These are phyloP conservation scores for Simplicillium sp. DNA, from an alignment of 2,329 filamentous ascomycete species.

Conservation along the genomic window DNA sequence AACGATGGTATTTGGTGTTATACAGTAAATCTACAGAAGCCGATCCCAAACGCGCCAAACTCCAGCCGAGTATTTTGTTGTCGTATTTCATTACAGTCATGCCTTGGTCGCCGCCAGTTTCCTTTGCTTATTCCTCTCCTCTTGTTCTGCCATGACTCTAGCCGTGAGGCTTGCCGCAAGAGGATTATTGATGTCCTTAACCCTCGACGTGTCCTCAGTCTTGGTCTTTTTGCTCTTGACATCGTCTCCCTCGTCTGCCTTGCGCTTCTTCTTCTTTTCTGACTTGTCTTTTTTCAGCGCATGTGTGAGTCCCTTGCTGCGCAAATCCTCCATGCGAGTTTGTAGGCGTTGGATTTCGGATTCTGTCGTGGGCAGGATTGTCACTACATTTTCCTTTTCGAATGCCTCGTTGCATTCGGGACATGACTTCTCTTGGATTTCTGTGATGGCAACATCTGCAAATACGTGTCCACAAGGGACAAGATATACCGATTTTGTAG, in stretches of 20 bases:
- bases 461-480: conserved; percentile 96
- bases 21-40: no score
- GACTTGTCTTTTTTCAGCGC: conserved; percentile 74
- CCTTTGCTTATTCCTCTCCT: conserved; percentile 67
- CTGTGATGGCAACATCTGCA: conserved; percentile 73
- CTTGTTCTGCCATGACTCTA: conserved; percentile 79
- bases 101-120: conserved; percentile 41
- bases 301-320: conserved; percentile 67
- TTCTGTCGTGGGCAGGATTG: conserved; percentile 64
- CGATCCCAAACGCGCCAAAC: conserved; percentile 7
- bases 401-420: conserved; percentile 71
- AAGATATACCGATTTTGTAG: conserved; percentile 74
- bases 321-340: conserved; percentile 58
- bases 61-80: conserved; percentile 1
- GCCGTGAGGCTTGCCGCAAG: conserved; percentile 78
- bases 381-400: conserved; percentile 65
- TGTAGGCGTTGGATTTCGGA: conserved; percentile 61
- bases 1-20: no score
- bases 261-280: conserved; percentile 63
- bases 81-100: no score
- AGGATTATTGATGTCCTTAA: conserved; percentile 73
- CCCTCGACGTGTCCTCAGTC: conserved; percentile 21
- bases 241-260: conserved; percentile 20
- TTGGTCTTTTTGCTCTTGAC: conserved; percentile 29
- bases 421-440: conserved; percentile 56